Evolutionary conservation across 305 asterid genomes (phyloP), one percentile per base, ranked within the genome.

Genomic region (Caryopteris hybrid): DNA sequence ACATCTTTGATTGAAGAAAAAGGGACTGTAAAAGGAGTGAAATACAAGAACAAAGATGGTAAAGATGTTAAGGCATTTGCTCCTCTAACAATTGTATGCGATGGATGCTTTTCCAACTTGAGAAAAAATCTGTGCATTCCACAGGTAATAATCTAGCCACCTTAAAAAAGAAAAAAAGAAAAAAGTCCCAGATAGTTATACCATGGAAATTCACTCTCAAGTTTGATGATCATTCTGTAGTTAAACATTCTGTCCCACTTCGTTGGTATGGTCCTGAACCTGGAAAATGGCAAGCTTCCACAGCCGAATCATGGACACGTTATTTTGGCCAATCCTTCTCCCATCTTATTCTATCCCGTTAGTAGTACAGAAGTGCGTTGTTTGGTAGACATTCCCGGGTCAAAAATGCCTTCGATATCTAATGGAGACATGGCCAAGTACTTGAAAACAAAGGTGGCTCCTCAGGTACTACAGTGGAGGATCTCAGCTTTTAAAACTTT

Each of bases 41-140:
- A 78, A 61, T 85, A 82, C 79, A 82, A 83, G 79, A 80, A 73
- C 27, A 82, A 76, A 67, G 79, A 71, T 42, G 90, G 86, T 13
- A 25, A 73, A 66, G 83, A 82, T 27, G 54, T 76, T 0, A 82
- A 67, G 64, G 57, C 77, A 1, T 78, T 39, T 66, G 87, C 90
- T 56, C 87, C 86, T 51, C 76, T 84, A 14, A 82, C 90, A 5
- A 79, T 84, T 18, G 85, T 84, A 1, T 84, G 88, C 9, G 88
- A 83, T 62, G 85, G 85, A 42, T 80, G 88, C 47, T 80, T 83
- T 55, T 83, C 88, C 58, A 82, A 82, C 52, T 73, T 84, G 76
- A 78, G 90, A 50, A 83, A 81, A 43, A 77, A 77, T 51, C 82
- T 84, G 1, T 85, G 87, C 69, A 72, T 76, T 21, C 90, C 90